phyloP scores from a whole-genome alignment of 768 basidiomycete genomes.

The Lactifluus piperatus region DNA sequence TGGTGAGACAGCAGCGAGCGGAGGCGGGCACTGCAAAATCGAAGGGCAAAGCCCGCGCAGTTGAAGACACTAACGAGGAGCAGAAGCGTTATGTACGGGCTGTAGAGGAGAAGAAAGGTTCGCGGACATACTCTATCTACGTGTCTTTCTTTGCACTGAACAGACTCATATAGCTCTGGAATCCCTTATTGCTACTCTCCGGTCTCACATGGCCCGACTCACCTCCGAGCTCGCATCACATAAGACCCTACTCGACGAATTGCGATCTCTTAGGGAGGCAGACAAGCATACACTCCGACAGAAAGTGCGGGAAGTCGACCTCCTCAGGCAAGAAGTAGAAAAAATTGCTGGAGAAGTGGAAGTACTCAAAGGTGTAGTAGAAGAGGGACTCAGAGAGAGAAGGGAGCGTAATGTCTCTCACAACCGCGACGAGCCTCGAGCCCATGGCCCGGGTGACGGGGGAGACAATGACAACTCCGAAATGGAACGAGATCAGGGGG shows the following conservation, averaged over 20 bases:
- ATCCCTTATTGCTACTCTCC: slow-evolving; percentile 63
- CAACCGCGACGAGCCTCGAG: background rate
- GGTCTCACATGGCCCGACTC: slow-evolving; percentile 65
- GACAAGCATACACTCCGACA: slow-evolving; percentile 49
- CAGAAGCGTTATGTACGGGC: slow-evolving; percentile 56
- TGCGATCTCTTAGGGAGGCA: slow-evolving; percentile 52
- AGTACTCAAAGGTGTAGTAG: slow-evolving; percentile 77
- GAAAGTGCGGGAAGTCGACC: slow-evolving; percentile 58
- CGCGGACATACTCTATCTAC: slow-evolving; percentile 8
- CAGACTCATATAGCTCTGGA: slow-evolving; percentile 53
- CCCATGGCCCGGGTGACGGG: background rate
- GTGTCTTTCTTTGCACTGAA: background rate
- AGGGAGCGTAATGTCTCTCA: slow-evolving; percentile 36
- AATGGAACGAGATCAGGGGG: slow-evolving; percentile 19
- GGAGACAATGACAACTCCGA: slow-evolving; percentile 6
- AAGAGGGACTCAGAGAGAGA: slow-evolving; percentile 75
- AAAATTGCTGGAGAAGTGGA: slow-evolving; percentile 78
- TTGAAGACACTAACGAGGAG: slow-evolving; percentile 13
- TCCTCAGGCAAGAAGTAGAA: slow-evolving; percentile 69
- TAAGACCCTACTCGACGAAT: slow-evolving; percentile 56
- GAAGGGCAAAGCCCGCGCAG: slow-evolving; percentile 31
- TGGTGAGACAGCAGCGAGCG: slow-evolving; percentile 24
- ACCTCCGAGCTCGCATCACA: slow-evolving; percentile 76
- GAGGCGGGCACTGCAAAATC: slow-evolving; percentile 26
- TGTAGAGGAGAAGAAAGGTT: slow-evolving; percentile 87